These are phyloP conservation scores for Chaetomium sp. DNA, from an alignment of 2,329 filamentous ascomycete species.

Conservation along the genomic window DNA sequence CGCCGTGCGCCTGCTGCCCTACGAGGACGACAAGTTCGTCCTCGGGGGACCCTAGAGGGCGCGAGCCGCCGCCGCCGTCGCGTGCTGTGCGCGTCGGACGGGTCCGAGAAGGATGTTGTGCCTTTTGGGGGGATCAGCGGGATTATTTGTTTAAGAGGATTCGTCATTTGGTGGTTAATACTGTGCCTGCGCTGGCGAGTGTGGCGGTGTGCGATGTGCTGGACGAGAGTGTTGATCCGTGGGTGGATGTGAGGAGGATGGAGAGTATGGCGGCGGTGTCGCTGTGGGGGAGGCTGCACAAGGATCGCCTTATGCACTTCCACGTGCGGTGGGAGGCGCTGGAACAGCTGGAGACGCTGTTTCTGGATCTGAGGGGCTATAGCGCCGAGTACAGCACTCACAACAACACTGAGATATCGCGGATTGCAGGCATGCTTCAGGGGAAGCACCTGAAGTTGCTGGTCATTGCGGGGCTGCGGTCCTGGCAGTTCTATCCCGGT, in stretches of 20 bases:
- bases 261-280: too few species aligned
- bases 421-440: constrained; percentile 17
- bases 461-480: constrained; percentile 29
- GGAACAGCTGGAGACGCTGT: constrained; percentile 25
- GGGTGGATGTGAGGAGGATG: too few species aligned
- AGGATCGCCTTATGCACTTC: constrained; percentile 20
- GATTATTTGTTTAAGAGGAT: constrained; percentile 18
- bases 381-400: background rate
- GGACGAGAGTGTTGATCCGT: too few species aligned
- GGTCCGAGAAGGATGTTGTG: constrained; percentile 14
- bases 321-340: constrained; percentile 23
- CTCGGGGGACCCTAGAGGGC: background rate
- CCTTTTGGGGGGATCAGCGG: background rate
- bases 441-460: constrained; percentile 21
- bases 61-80: background rate
- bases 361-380: constrained; percentile 26
- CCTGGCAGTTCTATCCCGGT: constrained; percentile 12
- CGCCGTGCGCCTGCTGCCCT: constrained; percentile 12
- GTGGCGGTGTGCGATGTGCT: background rate
- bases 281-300: background rate
- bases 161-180: constrained; percentile 20
- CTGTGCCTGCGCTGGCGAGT: background rate
- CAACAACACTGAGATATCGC: background rate
- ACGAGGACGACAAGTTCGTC: constrained; percentile 12
- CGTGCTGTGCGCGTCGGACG: constrained; percentile 1